Conservation (phyloP, 495 filamentous ascomycete species). For the Penicillium diatomitis region DNA sequence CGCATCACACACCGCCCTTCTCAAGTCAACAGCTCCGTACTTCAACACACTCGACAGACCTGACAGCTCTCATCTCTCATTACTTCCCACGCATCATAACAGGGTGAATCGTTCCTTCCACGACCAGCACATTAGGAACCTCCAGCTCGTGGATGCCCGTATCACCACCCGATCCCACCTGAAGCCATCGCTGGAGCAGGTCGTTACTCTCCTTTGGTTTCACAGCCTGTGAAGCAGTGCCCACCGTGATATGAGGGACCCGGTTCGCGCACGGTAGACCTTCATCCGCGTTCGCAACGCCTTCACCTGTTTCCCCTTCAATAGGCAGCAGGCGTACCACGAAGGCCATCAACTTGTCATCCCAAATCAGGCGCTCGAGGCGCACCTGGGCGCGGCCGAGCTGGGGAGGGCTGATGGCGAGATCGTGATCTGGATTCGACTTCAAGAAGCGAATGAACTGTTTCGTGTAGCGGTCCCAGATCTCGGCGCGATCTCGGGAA, state of each 20-base stretch:
- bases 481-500: slow-evolving; percentile 44
- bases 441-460: slow-evolving; percentile 36
- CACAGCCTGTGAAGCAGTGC: slow-evolving; percentile 59
- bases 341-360: slow-evolving; percentile 79
- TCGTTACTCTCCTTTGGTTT: slow-evolving; percentile 94
- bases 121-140: slow-evolving; percentile 34
- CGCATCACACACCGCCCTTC: no score
- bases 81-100: slow-evolving; percentile 36
- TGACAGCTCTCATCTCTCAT: background rate
- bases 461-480: slow-evolving; percentile 60
- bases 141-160: slow-evolving; percentile 41
- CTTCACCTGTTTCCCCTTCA: slow-evolving; percentile 3
- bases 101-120: slow-evolving; percentile 30
- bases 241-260: slow-evolving; percentile 83
- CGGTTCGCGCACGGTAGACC: slow-evolving; percentile 63
- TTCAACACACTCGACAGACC: background rate
- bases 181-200: slow-evolving; percentile 60
- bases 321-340: slow-evolving; percentile 56
- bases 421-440: slow-evolving; percentile 31
- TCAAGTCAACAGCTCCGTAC: background rate
- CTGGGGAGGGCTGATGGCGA: slow-evolving; percentile 23
- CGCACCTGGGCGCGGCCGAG: slow-evolving; percentile 46
- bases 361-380: slow-evolving; percentile 66
- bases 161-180: slow-evolving; percentile 38
- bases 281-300: slow-evolving; percentile 17